Percentiles rank a stretch among this genome's conserved stretches.
Conservation (phyloP, 441 rosid species). For the Populus hybrid region DNA sequence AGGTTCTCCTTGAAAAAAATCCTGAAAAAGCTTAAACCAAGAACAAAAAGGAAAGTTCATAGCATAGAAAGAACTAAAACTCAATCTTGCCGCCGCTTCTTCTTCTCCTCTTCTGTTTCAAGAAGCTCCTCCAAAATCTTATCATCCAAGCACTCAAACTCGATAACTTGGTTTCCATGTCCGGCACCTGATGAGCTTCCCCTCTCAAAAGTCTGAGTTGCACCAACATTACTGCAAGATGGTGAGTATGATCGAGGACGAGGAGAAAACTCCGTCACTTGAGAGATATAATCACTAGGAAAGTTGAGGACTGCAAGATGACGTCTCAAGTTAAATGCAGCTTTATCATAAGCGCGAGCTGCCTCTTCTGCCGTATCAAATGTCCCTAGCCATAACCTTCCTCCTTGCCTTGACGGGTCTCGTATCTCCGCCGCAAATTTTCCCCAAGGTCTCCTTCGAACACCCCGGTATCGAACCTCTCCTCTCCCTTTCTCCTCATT, state of each 20-base stretch:
- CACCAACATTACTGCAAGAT: not conserved
- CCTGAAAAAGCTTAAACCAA: not conserved
- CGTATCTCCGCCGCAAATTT: slow-evolving; percentile 64
- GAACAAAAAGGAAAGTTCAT: not conserved
- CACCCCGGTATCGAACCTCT: slow-evolving; percentile 47
- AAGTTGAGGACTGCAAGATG: slow-evolving; percentile 56
- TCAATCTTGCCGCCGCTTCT: slow-evolving; percentile 23
- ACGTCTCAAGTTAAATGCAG: slow-evolving; percentile 48
- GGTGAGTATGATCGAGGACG: slow-evolving; percentile 13
- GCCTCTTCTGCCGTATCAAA: slow-evolving; percentile 29
- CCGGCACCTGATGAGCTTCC: slow-evolving; percentile 28
- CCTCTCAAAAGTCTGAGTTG: not conserved
- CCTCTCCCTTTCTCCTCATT: slow-evolving; percentile 31
- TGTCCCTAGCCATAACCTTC: slow-evolving; percentile 61
- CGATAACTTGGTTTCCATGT: slow-evolving; percentile 42
- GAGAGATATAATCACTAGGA: slow-evolving; percentile 45
- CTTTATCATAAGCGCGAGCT: slow-evolving; percentile 53
- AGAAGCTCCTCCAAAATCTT: slow-evolving; percentile 59
- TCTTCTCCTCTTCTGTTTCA: slow-evolving; percentile 42
- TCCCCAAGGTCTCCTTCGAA: slow-evolving; percentile 67
- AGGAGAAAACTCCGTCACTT: slow-evolving; percentile 24
- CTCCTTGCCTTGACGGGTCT: slow-evolving; percentile 51
- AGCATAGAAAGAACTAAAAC: not conserved
- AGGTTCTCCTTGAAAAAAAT: not conserved
- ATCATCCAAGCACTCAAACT: slow-evolving; percentile 59